Percentiles rank a stretch among this genome's conserved stretches.
These are phyloP conservation scores for Pseudevernia furfuracea DNA, from an alignment of 495 filamentous ascomycete species.

Conservation along the genomic window DNA sequence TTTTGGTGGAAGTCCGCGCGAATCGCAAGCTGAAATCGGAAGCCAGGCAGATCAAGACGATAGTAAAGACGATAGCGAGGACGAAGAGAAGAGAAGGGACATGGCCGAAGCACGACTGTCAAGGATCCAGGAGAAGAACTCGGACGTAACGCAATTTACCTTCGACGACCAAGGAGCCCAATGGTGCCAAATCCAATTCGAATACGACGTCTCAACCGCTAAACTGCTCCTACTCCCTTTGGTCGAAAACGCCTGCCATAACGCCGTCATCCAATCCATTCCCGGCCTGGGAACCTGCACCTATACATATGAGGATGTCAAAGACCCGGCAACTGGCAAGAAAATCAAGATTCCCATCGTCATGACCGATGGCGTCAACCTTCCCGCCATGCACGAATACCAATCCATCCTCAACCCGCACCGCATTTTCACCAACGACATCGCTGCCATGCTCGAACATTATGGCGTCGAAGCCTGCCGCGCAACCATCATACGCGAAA, in stretches of 20 bases:
- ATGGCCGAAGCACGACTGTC: conserved; percentile 47
- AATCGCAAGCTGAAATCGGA: conserved; percentile 37
- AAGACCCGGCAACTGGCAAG: conserved; percentile 41
- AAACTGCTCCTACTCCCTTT: conserved; percentile 90
- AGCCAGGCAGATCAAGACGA: conserved; percentile 42
- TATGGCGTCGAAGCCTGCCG: conserved; percentile 95
- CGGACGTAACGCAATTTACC: conserved; percentile 63
- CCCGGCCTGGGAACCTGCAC: conserved; percentile 63
- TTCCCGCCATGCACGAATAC: conserved; percentile 82
- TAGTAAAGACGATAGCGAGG: conserved; percentile 37
- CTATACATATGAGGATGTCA: conserved; percentile 56
- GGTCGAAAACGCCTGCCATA: conserved; percentile 67
- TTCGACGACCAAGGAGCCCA: conserved; percentile 69
- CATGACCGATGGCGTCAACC: conserved; percentile 78
- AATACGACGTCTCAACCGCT: conserved; percentile 71
- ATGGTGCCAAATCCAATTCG: conserved; percentile 71
- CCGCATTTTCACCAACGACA: conserved; percentile 83
- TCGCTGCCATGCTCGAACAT: conserved; percentile 67
- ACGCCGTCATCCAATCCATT: conserved; percentile 81
- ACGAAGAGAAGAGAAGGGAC: conserved; percentile 31
- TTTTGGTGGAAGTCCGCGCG: conserved; percentile 43
- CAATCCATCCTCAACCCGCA: conserved; percentile 81
- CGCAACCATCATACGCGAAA: conserved; percentile 75
- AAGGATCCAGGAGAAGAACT: conserved; percentile 56
- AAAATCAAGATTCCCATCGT: conserved; percentile 47